Evolutionary conservation across 2,329 filamentous ascomycete species (phyloP).

Genomic region (Endoconidiophora polonica): DNA sequence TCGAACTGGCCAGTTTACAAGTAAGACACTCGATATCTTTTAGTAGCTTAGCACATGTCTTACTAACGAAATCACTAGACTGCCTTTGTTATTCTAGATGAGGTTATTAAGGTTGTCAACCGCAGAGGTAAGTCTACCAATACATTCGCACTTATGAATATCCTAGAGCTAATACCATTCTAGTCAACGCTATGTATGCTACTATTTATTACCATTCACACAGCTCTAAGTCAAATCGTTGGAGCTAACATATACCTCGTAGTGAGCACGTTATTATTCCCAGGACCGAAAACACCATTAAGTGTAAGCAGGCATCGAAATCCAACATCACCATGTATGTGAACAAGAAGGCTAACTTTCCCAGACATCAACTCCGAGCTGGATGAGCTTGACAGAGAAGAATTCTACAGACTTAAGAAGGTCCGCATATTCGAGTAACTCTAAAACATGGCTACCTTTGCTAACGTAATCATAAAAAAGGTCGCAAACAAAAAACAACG

Average conservation of each 20-base stretch:
- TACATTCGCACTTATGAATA: background rate
- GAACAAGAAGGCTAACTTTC: background rate
- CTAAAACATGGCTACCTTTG: background rate
- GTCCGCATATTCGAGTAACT: constrained; percentile 15
- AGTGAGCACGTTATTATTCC: constrained; percentile 93
- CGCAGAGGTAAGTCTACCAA: constrained; percentile 50
- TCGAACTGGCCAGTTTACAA: constrained; percentile 86
- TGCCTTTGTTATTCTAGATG: constrained; percentile 92
- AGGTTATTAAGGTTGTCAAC: constrained; percentile 98
- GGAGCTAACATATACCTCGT: background rate
- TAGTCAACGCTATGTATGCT: constrained; percentile 79
- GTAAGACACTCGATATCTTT: constrained; percentile 18
- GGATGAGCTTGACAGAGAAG: constrained; percentile 91
- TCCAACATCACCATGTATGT: background rate
- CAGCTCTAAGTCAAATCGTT: background rate
- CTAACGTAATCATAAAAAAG: constrained; percentile 17
- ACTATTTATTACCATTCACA: constrained; percentile 13
- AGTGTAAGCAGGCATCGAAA: constrained; percentile 39
- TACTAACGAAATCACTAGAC: constrained; percentile 36
- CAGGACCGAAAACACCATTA: constrained; percentile 97
- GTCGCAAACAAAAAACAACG: constrained; percentile 72
- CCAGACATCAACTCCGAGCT: constrained; percentile 92
- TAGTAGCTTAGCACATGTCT: background rate
- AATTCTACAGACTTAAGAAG: constrained; percentile 97
- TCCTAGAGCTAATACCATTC: constrained; percentile 14